Evolutionary conservation across 2,329 filamentous ascomycete species (phyloP).

Genomic region (Aspergillus costaricaensis): DNA sequence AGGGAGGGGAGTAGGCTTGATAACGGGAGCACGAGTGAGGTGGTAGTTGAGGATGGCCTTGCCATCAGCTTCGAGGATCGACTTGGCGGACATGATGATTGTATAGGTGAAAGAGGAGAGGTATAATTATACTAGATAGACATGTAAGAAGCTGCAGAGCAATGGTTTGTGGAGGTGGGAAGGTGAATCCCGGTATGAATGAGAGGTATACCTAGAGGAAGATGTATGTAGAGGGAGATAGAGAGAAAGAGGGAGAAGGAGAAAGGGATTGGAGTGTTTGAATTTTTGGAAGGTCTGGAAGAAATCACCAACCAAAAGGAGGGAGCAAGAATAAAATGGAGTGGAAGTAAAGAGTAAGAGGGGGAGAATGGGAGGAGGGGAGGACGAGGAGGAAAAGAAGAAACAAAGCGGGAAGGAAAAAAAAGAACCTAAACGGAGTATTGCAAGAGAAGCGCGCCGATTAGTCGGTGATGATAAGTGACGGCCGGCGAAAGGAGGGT

Average conservation of each 20-base stretch:
- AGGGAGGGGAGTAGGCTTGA: conserved; percentile 96
- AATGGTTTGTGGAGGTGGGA: conserved; percentile 14
- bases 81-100: conserved; percentile 82
- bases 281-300: background rate
- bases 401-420: conserved; percentile 11
- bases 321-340: conserved; percentile 11
- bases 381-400: conserved; percentile 7
- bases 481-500: conserved; percentile 1
- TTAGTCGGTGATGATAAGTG: conserved; percentile 6
- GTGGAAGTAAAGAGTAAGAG: background rate
- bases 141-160: conserved; percentile 9
- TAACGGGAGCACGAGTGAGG: conserved; percentile 93
- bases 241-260: conserved; percentile 6
- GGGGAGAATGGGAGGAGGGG: conserved; percentile 6
- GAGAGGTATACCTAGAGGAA: conserved; percentile 4
- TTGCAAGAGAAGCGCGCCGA: background rate
- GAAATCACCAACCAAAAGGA: conserved; percentile 1
- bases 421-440: conserved; percentile 10
- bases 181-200: conserved; percentile 9
- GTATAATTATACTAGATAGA: conserved; percentile 7
- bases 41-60: conserved; percentile 99
- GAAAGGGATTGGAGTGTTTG: conserved; percentile 4
- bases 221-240: conserved; percentile 6
- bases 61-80: conserved; percentile 98
- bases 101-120: conserved; percentile 23